Evolutionary conservation across 1,139 yeast genomes (phyloP).

Genomic region (Yamadazyma friedrichii): DNA sequence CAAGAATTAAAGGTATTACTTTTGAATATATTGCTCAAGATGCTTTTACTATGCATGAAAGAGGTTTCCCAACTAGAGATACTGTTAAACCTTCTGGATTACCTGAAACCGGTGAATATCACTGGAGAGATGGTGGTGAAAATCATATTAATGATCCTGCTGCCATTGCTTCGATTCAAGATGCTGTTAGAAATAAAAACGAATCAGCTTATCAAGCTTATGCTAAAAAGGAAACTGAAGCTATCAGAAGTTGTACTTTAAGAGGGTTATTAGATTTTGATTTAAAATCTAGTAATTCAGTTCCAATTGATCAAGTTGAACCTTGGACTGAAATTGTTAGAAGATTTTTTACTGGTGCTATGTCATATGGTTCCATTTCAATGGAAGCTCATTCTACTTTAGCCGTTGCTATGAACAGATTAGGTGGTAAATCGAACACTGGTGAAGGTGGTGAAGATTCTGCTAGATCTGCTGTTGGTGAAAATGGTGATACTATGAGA

Average conservation of each 20-base stretch:
- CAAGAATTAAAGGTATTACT: conserved; percentile 93
- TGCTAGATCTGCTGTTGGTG: conserved; percentile 76
- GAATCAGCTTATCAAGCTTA: conserved; percentile 90
- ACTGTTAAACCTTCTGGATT: conserved; percentile 71
- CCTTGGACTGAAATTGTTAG: conserved; percentile 99
- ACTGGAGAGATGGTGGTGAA: conserved; percentile 99
- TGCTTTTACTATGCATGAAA: conserved; percentile 89
- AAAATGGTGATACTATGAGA: conserved; percentile 95
- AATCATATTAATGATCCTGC: conserved; percentile 92
- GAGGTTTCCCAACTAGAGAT: conserved; percentile 81
- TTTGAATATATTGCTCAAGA: conserved; percentile 96
- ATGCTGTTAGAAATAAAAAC: conserved; percentile 94
- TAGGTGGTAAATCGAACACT: conserved; percentile 96
- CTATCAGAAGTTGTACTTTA: conserved; percentile 87
- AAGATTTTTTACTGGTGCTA: conserved; percentile 97
- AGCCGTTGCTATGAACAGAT: conserved; percentile 97
- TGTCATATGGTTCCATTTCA: conserved; percentile 98
- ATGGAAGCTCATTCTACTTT: conserved; percentile 98
- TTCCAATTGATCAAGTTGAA: conserved; percentile 96
- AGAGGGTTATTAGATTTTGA: conserved; percentile 94
- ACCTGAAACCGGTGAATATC: conserved; percentile 96
- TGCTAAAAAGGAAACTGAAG: conserved; percentile 86
- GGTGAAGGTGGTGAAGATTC: conserved; percentile 99
- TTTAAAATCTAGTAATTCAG: conserved; percentile 63
- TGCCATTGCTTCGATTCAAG: conserved; percentile 93